These are phyloP conservation scores for Fusarium sp. DNA, from an alignment of 2,329 filamentous ascomycete genomes.

Conservation along the genomic window DNA sequence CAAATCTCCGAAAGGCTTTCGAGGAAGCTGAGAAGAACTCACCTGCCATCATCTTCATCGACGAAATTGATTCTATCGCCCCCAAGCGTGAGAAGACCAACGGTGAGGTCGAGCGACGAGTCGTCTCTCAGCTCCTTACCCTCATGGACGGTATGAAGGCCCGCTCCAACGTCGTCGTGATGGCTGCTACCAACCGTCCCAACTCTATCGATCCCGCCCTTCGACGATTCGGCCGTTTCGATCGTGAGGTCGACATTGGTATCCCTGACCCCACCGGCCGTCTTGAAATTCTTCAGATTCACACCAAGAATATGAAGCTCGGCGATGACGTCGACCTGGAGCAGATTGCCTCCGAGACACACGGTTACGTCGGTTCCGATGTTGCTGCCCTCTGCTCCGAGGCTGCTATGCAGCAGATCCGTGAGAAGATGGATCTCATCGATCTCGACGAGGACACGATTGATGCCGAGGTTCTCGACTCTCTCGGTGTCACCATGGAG, in stretches of 20 bases:
- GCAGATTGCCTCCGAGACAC: conserved; percentile 95
- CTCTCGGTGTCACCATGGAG: conserved; percentile 98
- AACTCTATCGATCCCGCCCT: conserved; percentile 99
- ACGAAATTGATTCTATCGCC: conserved; percentile 98
- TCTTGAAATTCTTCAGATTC: conserved; percentile 98
- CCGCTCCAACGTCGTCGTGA: conserved; percentile 96
- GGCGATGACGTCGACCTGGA: conserved; percentile 96
- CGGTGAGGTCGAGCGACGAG: conserved; percentile 97
- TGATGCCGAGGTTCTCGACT: conserved; percentile 97
- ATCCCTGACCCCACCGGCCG: conserved; percentile 97
- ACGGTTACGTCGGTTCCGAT: conserved; percentile 99
- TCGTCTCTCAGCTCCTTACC: conserved; percentile 94
- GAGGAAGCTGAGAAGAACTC: conserved; percentile 99
- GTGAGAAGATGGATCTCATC: conserved; percentile 99
- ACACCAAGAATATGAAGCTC: conserved; percentile 99
- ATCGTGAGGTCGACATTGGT: conserved; percentile 98
- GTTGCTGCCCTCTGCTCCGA: conserved; percentile 97
- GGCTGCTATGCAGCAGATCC: conserved; percentile 99
- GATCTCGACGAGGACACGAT: conserved; percentile 99
- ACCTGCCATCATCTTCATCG: conserved; percentile 98
- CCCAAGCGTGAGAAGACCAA: conserved; percentile 99
- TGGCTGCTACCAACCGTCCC: conserved; percentile 98
- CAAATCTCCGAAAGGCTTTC: conserved; percentile 97
- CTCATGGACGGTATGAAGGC: conserved; percentile 99
- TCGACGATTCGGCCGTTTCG: conserved; percentile 97